Evolutionary conservation across 805 yeast genomes (phyloP).

Genomic region (Wickerhamomyces tratensis): DNA sequence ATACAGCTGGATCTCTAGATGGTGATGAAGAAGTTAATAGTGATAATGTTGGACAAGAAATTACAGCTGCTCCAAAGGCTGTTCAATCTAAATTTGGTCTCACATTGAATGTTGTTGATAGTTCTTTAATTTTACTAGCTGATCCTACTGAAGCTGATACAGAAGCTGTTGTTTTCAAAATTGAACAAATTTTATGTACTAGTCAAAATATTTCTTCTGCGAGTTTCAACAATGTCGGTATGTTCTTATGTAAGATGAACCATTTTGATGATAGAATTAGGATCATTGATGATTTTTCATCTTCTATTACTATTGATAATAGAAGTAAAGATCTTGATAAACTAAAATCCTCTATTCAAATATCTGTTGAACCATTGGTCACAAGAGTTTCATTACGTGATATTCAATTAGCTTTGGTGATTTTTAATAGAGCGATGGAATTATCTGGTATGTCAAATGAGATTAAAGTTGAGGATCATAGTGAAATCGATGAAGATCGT

Average conservation of each 20-base stretch:
- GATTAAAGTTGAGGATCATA: constrained; percentile 11
- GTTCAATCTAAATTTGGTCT: constrained; percentile 28
- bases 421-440: constrained; percentile 63
- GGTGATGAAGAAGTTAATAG: constrained; percentile 1
- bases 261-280: constrained; percentile 54
- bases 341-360: constrained; percentile 52
- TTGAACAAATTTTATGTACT: constrained; percentile 66
- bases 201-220: constrained; percentile 59
- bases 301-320: constrained; percentile 63
- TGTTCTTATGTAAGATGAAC: constrained; percentile 77
- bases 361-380: constrained; percentile 71
- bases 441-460: constrained; percentile 21
- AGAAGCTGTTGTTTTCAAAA: constrained; percentile 85
- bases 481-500: not conserved
- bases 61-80: not conserved
- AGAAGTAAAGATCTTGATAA: constrained; percentile 53
- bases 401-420: constrained; percentile 66
- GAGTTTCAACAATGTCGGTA: constrained; percentile 71
- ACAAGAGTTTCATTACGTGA: constrained; percentile 81
- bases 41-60: constrained; percentile 2
- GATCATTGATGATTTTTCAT: constrained; percentile 81
- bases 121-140: constrained; percentile 72
- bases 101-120: constrained; percentile 62
- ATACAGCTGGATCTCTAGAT: too few relatives aligned
- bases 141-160: constrained; percentile 61